phyloP scores from a whole-genome alignment of 352 stramenopile species.

The Aphanomyces astaci region DNA sequence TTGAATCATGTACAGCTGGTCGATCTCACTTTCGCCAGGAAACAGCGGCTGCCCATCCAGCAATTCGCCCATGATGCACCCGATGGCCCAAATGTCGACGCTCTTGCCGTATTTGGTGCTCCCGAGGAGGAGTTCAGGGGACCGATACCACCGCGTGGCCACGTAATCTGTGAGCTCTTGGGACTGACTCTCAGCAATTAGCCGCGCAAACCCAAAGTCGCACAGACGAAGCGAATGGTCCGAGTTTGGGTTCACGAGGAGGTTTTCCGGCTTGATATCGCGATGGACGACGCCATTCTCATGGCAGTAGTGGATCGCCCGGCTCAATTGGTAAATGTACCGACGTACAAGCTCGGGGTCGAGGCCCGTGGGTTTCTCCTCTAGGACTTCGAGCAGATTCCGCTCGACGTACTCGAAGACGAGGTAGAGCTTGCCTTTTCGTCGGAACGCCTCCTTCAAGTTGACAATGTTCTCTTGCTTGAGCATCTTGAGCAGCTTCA shows the following conservation, averaged over 20 bases:
- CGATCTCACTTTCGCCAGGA: conserved; percentile 47
- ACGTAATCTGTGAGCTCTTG: conserved; percentile 68
- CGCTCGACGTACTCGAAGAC: conserved; percentile 71
- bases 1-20: conserved; percentile 37
- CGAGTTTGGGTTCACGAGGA: conserved; percentile 43
- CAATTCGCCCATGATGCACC: conserved; percentile 76
- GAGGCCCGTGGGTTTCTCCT: conserved; percentile 81
- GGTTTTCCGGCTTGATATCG: conserved; percentile 78
- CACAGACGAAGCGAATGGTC: conserved; percentile 60
- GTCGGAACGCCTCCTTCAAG: conserved; percentile 51
- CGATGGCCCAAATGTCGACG: conserved; percentile 69
- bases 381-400: conserved; percentile 65
- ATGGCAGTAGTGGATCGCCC: conserved; percentile 61
- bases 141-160: conserved; percentile 60
- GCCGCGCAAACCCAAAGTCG: conserved; percentile 73
- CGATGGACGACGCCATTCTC: conserved; percentile 57
- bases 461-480: conserved; percentile 55
- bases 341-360: conserved; percentile 37
- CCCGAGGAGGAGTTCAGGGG: conserved; percentile 54
- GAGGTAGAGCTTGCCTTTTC: conserved; percentile 64
- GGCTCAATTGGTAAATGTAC: conserved; percentile 63
- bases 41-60: conserved; percentile 85
- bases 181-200: conserved; percentile 26
- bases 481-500: conserved; percentile 41
- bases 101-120: conserved; percentile 40